Base-by-base conservation (phyloP, 129 eudicot genomes). In the Ambrosia trifida region DNA sequence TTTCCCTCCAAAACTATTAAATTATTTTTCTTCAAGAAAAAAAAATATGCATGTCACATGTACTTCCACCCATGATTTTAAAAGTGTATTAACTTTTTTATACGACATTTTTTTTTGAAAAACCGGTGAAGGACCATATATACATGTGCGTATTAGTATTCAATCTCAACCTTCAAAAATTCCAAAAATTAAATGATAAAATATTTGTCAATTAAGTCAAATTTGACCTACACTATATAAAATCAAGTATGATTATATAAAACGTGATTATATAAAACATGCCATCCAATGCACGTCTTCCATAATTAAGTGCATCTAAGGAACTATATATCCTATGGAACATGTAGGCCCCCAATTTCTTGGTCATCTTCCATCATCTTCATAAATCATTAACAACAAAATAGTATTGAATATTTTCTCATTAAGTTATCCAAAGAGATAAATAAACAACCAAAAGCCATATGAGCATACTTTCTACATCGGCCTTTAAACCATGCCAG, bases 331-430 rank as follows among this genome's bases (percentile, higher is more conserved):
- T 92, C 76, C 98, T 89, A 3, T 96, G 91, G 30, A 92, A 24
- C 98, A 92, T 92, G 83, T 89, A 92, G 11, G 99, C 99, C 52
- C 90, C 91, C 28, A 16, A 95, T 90, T 80, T 95, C 99, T 81
- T 80, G 97, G 67, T 85, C 99, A 63, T 95, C 99, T 83, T 95
- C 99, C 97, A 95, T 95, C 28, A 24, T 1, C 28, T 24, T 24
- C 28, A 24, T 24, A 24, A 24, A 0, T 24, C 1, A 24, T 24
- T 24, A 24, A 24, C 28, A 24, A 24, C 28, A 24, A 24, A 24
- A 16, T 9, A 14, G 60, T 46, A 73, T 24, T 44, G 40, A 28
- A 53, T n/a, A 16, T 38, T 36, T 32, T 13, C 9, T 61, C 33
- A 52, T 73, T 11, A 10, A 62, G 40, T 19, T n/a, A 31, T 74